These are phyloP conservation scores for Backusella morwellensis DNA, from an alignment of 192 early-diverging fungal genomes.

Conservation along the genomic window DNA sequence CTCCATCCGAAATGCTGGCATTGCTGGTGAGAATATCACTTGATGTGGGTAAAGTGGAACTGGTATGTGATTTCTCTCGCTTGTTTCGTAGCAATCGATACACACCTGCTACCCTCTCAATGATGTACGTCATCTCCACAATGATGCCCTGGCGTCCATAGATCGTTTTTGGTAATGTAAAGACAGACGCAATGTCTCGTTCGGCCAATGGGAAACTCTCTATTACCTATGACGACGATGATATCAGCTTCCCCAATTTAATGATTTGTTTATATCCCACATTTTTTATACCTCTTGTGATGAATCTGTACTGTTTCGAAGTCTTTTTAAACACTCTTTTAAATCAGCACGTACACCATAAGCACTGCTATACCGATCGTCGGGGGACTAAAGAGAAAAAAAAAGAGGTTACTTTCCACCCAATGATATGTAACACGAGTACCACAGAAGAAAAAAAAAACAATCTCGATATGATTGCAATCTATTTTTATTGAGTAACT, in stretches of 20 bases:
- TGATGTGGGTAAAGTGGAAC: slow-evolving; percentile 7
- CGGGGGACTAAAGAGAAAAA: slow-evolving; percentile 20
- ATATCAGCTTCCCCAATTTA: background rate
- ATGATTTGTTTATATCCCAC: background rate
- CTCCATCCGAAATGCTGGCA: background rate
- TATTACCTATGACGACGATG: slow-evolving; percentile 10
- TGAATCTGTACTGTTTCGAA: slow-evolving; percentile 15
- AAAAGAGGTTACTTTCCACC: background rate
- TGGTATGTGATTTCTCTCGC: slow-evolving; percentile 9
- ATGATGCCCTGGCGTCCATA: slow-evolving; percentile 28
- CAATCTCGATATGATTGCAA: background rate
- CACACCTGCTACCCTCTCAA: slow-evolving; percentile 15
- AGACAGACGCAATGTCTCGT: slow-evolving; percentile 33
- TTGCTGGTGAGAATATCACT: background rate
- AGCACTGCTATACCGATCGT: slow-evolving; percentile 34
- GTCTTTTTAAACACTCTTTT: slow-evolving; percentile 24
- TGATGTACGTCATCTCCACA: slow-evolving; percentile 23
- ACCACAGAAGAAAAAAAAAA: background rate
- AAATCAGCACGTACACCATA: slow-evolving; percentile 25
- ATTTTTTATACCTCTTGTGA: background rate
- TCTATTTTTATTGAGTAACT: background rate
- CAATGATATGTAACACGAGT: background rate
- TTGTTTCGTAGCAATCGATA: slow-evolving; percentile 2
- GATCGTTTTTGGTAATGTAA: slow-evolving; percentile 28
- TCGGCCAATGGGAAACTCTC: slow-evolving; percentile 27